Conservation (phyloP, 1,284 basidiomycete species). For the Ganoderma lingzhi region DNA sequence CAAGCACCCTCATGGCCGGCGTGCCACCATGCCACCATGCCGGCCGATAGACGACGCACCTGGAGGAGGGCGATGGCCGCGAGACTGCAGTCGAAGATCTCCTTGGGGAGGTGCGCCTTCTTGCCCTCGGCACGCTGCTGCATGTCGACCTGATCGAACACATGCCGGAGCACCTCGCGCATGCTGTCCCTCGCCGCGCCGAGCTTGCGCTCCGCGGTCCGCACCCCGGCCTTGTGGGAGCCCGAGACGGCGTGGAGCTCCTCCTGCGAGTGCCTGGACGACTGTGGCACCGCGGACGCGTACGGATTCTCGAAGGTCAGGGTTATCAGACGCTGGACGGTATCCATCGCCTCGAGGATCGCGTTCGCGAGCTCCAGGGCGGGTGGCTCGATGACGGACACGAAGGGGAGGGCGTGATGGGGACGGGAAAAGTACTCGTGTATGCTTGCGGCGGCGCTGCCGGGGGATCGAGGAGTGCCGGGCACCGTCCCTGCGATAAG, state of each 20-base stretch:
- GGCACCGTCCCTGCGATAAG: slow-evolving; percentile 6
- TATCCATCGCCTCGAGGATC: slow-evolving; percentile 46
- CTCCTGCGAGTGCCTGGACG: slow-evolving; percentile 10
- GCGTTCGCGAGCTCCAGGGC: slow-evolving; percentile 46
- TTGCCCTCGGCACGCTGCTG: slow-evolving; percentile 38
- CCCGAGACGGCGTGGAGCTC: slow-evolving; percentile 31
- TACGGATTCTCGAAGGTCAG: slow-evolving; percentile 44
- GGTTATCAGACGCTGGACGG: slow-evolving; percentile 45
- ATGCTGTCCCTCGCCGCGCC: slow-evolving; percentile 43
- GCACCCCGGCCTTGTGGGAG: slow-evolving; percentile 41
- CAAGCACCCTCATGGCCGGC: not conserved
- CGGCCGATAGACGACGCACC: slow-evolving; percentile 39
- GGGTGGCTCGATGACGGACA: slow-evolving; percentile 42
- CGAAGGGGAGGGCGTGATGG: slow-evolving; percentile 29
- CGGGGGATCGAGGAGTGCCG: slow-evolving; percentile 24
- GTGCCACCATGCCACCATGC: not conserved
- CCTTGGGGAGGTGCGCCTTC: slow-evolving; percentile 39
- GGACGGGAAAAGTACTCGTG: slow-evolving; percentile 20
- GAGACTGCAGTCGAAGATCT: slow-evolving; percentile 49
- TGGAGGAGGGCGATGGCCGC: slow-evolving; percentile 55
- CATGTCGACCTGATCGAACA: slow-evolving; percentile 46
- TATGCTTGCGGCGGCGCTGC: slow-evolving; percentile 21
- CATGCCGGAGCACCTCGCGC: slow-evolving; percentile 42
- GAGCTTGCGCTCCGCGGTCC: slow-evolving; percentile 41
- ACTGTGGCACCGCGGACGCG: not conserved